Evolutionary conservation across 495 filamentous ascomycete genomes (phyloP), one percentile per base, ranked within the genome.

Genomic region (Emericellopsis terricola): DNA sequence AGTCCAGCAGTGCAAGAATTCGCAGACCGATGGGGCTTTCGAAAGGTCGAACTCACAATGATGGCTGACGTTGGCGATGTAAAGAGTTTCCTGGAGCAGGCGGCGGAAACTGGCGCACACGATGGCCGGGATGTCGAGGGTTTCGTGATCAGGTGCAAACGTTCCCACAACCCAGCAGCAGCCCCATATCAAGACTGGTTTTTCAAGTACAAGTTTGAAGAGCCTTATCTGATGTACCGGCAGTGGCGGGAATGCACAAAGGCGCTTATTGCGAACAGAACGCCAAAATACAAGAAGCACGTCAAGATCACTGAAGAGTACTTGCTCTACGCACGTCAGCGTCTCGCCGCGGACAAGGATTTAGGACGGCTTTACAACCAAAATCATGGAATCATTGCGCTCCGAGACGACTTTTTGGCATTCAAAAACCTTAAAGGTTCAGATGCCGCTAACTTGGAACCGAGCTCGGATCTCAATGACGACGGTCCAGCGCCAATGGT

Each of bases 121-220:
- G 74, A 76, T 41, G 87, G 82, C 7, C 76, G 83, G 34, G 85
- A 96, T 41, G 87, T 93, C 2, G 89, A 97, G 51, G 89, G 89
- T 2, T 97, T 97, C 43, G 89, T 97, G 35, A 79, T 97, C 38
- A 77, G 89, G 35, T 96, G 89, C 58, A 76, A 81, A 49, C 69
- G 73, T 39, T 46, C 56, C 1, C 38, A 47, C 8, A 34, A 55
- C 6, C 42, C 41, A 1, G 46, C 46, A 2, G 52, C 50, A 27
- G 42, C 55, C 0, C 40, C 50, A 4, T 89, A 71, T 56, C 60
- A 68, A 13, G 82, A 96, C 51, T 97, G 87, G 87, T 96, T 97
- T 58, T 97, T 96, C 74, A 97, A 97, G 52, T 97, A 83, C 68
- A 97, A 97, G 59, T 97, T 96, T 34, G 89, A 97, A 50, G 91